Conservation (phyloP, 305 asterid species). For the Fraxinus paxiana region DNA sequence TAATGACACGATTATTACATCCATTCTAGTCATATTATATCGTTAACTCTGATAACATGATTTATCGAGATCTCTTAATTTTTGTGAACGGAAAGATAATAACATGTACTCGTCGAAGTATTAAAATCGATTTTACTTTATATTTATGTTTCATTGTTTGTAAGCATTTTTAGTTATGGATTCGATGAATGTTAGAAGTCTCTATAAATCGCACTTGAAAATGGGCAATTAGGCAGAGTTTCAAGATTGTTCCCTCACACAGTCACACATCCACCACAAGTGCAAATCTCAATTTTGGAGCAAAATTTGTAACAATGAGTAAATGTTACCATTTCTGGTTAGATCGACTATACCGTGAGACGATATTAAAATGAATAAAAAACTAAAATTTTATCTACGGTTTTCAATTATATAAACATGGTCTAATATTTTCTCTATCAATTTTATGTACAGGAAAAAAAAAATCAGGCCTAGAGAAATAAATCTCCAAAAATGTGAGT, state of each 20-base stretch:
- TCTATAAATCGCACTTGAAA: background rate
- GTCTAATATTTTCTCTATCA: background rate
- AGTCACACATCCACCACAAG: background rate
- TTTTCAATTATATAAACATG: background rate
- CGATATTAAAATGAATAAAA: background rate
- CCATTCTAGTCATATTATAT: background rate
- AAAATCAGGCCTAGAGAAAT: slow-evolving; percentile 9
- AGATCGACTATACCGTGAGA: background rate
- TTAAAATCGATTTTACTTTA: background rate
- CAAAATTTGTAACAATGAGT: background rate
- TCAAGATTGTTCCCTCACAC: background rate
- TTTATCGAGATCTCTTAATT: background rate
- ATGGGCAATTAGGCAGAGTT: background rate
- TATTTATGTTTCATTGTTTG: no score
- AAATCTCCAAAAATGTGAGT: slow-evolving; percentile 10
- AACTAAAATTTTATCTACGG: background rate
- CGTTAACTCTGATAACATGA: background rate
- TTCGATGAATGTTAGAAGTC: background rate
- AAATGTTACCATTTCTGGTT: background rate
- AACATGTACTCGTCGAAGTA: background rate
- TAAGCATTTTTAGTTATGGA: no score
- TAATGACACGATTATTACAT: background rate
- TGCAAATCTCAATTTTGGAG: background rate
- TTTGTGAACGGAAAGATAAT: background rate
- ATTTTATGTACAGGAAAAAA: background rate